Evolutionary conservation across 139 green algal species (phyloP).

Genomic region (Haematococcus lacustris): DNA sequence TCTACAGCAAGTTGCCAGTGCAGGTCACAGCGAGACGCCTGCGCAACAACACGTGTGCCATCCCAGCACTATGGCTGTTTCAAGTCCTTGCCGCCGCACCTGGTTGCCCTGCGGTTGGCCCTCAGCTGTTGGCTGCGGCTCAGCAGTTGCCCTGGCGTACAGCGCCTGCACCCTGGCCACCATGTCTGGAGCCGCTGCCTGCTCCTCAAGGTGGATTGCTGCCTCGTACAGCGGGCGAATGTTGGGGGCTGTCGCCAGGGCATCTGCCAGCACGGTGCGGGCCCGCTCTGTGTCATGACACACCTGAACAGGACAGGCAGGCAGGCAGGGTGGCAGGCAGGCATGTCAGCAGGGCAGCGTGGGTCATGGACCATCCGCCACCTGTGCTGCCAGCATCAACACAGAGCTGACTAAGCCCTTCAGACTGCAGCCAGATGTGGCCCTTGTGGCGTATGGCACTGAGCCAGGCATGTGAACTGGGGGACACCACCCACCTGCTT

Average conservation of each 20-base stretch:
- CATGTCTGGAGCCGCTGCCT: constrained; percentile 15
- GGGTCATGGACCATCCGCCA: too few relatives aligned
- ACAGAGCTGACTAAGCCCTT: too few relatives aligned
- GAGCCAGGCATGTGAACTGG: background rate
- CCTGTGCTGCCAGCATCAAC: too few relatives aligned
- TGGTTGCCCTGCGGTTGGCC: too few relatives aligned
- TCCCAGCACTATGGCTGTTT: too few relatives aligned
- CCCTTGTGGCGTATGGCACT: background rate
- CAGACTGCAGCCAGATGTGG: background rate
- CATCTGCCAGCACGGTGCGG: constrained; percentile 39
- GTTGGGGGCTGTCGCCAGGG: constrained; percentile 24
- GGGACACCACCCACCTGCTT: background rate
- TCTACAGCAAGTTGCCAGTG: too few relatives aligned
- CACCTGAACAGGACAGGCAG: background rate
- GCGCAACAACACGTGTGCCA: too few relatives aligned
- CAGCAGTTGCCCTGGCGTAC: constrained; percentile 26
- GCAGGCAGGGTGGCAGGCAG: too few relatives aligned
- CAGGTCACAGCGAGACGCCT: too few relatives aligned
- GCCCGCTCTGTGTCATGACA: constrained; percentile 23
- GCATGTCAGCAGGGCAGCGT: too few relatives aligned
- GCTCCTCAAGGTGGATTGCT: constrained; percentile 59
- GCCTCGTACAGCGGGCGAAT: constrained; percentile 55
- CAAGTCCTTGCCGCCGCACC: too few relatives aligned
- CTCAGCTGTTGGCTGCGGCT: constrained; percentile 2
- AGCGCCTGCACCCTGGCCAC: constrained; percentile 39